Base-by-base conservation (phyloP, 1,284 basidiomycete genomes). In the Apiotrichum gamsii region DNA sequence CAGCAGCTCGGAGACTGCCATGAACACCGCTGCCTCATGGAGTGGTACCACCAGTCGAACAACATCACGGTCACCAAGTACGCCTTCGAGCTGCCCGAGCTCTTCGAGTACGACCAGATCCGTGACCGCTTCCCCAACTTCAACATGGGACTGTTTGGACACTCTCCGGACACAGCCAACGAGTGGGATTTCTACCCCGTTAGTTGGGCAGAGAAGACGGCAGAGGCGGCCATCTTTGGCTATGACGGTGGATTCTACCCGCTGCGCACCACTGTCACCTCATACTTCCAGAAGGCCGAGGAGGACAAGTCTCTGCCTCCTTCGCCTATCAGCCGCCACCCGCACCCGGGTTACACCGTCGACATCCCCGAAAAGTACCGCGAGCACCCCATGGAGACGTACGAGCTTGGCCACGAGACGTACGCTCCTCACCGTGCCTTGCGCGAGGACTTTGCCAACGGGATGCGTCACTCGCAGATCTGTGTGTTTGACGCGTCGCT, bases 11-110 rank as follows among this genome's bases (percentile, higher is more conserved):
- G 69, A 15, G 72, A 72, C 48, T 72, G 70, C 39, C 69, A 72
- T 44, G 54, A 57, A 24, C 54, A 58, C 16, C 58, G 64, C 16
- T 69, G 69, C 48, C 43, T 65, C 24, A 55, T 64, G 43, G 70
- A 72, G 54, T 73, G 72, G 72, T 72, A 70, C 47, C 70, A 68
- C 3, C 60, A 65, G 16, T 58, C 64, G 28, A 67, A 64, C 49
- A 72, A 73, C 48, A 69, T 73, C 47, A 73, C 72, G 11, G 56
- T 72, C n/a, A 64, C 69, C 6, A 72, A 72, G 40, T 73, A 73
- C 56, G 70, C 68, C 5, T 72, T 72, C 46, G 70, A 72, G 51
- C 62, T 72, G 21, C 51, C 53, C 18, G 72, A 73, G 37, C 47
- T 72, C n/a, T 73, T 72, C 49, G 56, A 57, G n/a, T 60, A 62